phyloP scores from a whole-genome alignment of 768 basidiomycete genomes.

The Agrocybe praecox region DNA sequence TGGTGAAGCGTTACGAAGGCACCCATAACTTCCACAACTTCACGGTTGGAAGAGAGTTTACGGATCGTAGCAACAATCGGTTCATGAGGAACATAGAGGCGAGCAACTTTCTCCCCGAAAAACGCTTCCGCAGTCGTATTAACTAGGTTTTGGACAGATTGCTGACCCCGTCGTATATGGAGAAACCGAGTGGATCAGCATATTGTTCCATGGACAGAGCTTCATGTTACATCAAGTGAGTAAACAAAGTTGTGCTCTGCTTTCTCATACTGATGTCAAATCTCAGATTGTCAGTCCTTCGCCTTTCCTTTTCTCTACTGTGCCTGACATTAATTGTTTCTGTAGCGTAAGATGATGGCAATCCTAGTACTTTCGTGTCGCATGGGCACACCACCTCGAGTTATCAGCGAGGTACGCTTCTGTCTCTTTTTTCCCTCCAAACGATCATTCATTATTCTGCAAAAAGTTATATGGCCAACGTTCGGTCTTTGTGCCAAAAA shows the following conservation, averaged over 20 bases:
- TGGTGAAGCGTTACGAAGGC: slow-evolving; percentile 72
- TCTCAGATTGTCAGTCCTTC: slow-evolving; percentile 47
- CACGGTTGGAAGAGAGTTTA: slow-evolving; percentile 85
- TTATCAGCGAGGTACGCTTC: slow-evolving; percentile 69
- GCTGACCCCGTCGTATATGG: slow-evolving; percentile 88
- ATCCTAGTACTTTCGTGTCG: slow-evolving; percentile 79
- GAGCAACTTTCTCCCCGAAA: not conserved
- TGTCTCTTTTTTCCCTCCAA: not conserved
- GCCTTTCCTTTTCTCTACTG: slow-evolving; percentile 1
- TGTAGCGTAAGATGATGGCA: slow-evolving; percentile 96
- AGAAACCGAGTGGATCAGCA: slow-evolving; percentile 92
- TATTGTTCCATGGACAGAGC: slow-evolving; percentile 94
- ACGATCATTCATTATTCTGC: not conserved
- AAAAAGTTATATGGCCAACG: slow-evolving; percentile 75
- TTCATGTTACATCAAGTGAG: slow-evolving; percentile 98
- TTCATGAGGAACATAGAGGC: slow-evolving; percentile 90
- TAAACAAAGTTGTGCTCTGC: not conserved
- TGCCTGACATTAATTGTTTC: slow-evolving; percentile 5
- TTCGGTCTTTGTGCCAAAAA: slow-evolving; percentile 87
- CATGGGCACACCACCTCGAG: slow-evolving; percentile 69
- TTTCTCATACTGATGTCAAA: not conserved
- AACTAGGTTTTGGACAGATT: slow-evolving; percentile 47
- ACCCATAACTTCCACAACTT: slow-evolving; percentile 99
- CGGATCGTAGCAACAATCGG: slow-evolving; percentile 81
- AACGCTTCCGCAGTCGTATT: not conserved